A percentile compares a stretch with the other conserved stretches of the same genome.
Conservation (phyloP, 2,329 filamentous ascomycete genomes). For the Acephala macrosclerotiorum region DNA sequence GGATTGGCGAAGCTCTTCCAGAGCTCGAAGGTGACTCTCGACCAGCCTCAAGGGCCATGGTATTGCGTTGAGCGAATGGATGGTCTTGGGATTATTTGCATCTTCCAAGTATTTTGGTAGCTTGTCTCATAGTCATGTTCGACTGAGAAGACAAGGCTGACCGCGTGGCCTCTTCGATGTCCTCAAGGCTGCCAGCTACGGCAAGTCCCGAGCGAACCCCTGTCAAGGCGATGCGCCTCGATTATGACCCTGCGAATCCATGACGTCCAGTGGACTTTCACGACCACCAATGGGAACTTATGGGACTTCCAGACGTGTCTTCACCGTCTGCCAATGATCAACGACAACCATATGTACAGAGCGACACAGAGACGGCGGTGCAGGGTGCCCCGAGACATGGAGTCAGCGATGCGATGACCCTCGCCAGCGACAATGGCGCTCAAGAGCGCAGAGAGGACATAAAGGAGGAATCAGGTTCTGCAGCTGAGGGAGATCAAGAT, state of each 20-base stretch:
- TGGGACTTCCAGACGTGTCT: background rate
- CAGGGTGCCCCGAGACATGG: slow-evolving; percentile 35
- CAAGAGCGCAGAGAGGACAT: slow-evolving; percentile 8
- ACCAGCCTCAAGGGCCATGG: slow-evolving; percentile 70
- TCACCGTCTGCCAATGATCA: slow-evolving; percentile 26
- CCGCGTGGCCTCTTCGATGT: slow-evolving; percentile 14
- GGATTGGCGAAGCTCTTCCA: slow-evolving; percentile 78
- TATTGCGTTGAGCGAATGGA: slow-evolving; percentile 29
- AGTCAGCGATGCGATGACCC: slow-evolving; percentile 35
- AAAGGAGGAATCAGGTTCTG: background rate
- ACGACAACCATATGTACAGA: slow-evolving; percentile 31
- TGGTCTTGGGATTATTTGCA: slow-evolving; percentile 32
- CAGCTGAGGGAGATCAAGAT: slow-evolving; percentile 9
- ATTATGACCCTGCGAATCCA: background rate
- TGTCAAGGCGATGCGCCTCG: background rate
- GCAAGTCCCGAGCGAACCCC: slow-evolving; percentile 4
- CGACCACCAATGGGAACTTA: background rate
- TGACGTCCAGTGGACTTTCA: slow-evolving; percentile 5
- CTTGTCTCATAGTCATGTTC: slow-evolving; percentile 7
- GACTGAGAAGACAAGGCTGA: slow-evolving; percentile 16
- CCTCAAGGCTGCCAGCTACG: slow-evolving; percentile 18
- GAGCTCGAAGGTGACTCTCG: slow-evolving; percentile 82
- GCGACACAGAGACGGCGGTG: slow-evolving; percentile 26
- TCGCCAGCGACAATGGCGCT: slow-evolving; percentile 29
- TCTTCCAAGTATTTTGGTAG: slow-evolving; percentile 24